Evolutionary conservation across 352 stramenopile species (phyloP).

Genomic region (Pythium phragmitis): DNA sequence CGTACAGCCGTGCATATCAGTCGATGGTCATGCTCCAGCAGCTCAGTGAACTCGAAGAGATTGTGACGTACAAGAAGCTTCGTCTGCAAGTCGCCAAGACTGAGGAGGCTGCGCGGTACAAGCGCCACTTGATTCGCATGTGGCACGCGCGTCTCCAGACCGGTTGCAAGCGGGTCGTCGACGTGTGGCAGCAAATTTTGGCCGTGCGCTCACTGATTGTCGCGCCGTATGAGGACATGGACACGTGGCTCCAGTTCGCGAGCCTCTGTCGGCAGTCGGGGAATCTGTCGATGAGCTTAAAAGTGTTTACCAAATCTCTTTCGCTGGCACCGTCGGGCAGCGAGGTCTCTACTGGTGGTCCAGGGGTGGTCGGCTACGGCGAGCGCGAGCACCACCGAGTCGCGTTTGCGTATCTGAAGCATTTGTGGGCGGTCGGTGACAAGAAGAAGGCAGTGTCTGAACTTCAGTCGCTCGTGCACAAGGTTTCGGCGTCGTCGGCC

Average conservation of each 20-base stretch:
- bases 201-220: constrained; percentile 93
- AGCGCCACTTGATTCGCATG: constrained; percentile 84
- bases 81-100: constrained; percentile 61
- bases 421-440: constrained; percentile 81
- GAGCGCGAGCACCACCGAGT: constrained; percentile 85
- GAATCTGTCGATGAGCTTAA: constrained; percentile 84
- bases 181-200: constrained; percentile 96
- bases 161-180: constrained; percentile 89
- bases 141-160: constrained; percentile 77
- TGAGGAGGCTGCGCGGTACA: constrained; percentile 76
- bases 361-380: constrained; percentile 57
- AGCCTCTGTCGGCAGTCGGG: constrained; percentile 91
- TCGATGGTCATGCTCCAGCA: constrained; percentile 98
- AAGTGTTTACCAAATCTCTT: constrained; percentile 84
- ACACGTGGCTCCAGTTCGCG: constrained; percentile 95
- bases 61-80: constrained; percentile 84
- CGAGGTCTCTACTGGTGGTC: constrained; percentile 10
- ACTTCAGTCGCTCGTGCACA: constrained; percentile 80
- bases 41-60: constrained; percentile 95
- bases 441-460: constrained; percentile 88
- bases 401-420: constrained; percentile 77
- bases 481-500: constrained; percentile 54
- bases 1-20: constrained; percentile 96
- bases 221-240: constrained; percentile 85
- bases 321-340: constrained; percentile 40